phyloP scores from a whole-genome alignment of 345 rosid species.

The Trapa incisa region DNA sequence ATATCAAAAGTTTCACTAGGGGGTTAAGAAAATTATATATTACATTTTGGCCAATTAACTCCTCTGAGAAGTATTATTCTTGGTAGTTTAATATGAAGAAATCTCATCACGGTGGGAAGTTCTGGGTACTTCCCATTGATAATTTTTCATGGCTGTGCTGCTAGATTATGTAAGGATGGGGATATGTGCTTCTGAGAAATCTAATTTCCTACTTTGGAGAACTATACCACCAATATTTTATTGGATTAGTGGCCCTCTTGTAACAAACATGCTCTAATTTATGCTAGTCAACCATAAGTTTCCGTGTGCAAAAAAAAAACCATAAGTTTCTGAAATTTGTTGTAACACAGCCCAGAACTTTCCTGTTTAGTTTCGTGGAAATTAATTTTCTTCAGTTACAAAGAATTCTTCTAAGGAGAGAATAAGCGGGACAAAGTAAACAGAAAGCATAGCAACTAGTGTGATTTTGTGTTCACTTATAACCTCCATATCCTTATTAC shows the following conservation, averaged over 20 bases:
- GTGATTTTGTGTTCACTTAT: background rate
- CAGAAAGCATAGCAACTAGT: background rate
- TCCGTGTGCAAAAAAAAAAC: no score
- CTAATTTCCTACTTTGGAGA: background rate
- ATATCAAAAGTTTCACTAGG: background rate
- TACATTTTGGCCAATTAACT: background rate
- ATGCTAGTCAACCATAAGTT: no score
- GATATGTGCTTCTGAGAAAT: background rate
- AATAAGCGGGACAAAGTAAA: background rate
- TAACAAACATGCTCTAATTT: background rate
- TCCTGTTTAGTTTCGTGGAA: background rate
- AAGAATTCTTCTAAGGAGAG: background rate
- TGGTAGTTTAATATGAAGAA: background rate
- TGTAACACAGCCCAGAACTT: background rate
- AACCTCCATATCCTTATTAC: background rate
- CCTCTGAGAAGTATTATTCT: background rate
- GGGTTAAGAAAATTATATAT: background rate
- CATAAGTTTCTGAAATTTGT: background rate
- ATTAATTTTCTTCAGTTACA: background rate
- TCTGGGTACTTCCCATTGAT: background rate
- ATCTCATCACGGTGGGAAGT: background rate
- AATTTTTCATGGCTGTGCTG: background rate
- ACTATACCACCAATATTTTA: background rate
- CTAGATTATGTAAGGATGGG: background rate
- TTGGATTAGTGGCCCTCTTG: background rate